These are phyloP conservation scores for Podila epigama DNA, from an alignment of 192 early-diverging fungal genomes.

Conservation along the genomic window DNA sequence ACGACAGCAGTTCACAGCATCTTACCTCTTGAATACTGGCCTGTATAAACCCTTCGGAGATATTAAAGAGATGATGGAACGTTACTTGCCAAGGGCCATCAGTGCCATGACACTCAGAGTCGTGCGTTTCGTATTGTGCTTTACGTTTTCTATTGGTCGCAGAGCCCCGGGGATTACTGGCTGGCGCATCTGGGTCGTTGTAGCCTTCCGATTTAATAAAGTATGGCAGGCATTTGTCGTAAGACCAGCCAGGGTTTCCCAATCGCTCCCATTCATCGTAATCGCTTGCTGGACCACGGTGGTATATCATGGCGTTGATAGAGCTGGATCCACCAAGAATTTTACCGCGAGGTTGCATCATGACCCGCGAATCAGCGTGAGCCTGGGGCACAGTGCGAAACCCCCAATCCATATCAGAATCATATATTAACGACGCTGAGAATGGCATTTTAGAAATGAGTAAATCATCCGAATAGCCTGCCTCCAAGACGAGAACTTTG, in stretches of 20 bases:
- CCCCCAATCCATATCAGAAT: constrained; percentile 18
- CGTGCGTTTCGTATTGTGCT: constrained; percentile 16
- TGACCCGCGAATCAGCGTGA: constrained; percentile 7
- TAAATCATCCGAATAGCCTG: constrained; percentile 29
- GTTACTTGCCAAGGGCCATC: constrained; percentile 41
- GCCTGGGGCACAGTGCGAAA: constrained; percentile 19
- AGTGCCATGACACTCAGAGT: constrained; percentile 26
- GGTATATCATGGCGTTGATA: constrained; percentile 48
- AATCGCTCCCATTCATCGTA: constrained; percentile 35
- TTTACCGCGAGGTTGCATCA: constrained; percentile 45
- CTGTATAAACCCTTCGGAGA: constrained; percentile 13
- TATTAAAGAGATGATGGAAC: constrained; percentile 9
- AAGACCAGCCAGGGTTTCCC: constrained; percentile 13
- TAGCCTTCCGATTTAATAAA: constrained; percentile 31
- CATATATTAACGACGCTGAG: constrained; percentile 5
- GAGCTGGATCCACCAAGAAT: constrained; percentile 28
- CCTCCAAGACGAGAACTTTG: constrained; percentile 39
- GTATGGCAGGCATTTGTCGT: constrained; percentile 1
- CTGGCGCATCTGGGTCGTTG: constrained; percentile 20
- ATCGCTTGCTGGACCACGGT: constrained; percentile 36
- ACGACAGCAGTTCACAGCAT: no score
- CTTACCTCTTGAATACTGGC: constrained; percentile 19
- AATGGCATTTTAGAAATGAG: constrained; percentile 14
- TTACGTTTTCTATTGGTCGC: constrained; percentile 14
- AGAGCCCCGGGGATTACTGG: constrained; percentile 3